A percentile compares a stretch with the other conserved stretches of the same genome.
Conservation (phyloP, 2,329 filamentous ascomycete species). For the Mariannaea elegans region DNA sequence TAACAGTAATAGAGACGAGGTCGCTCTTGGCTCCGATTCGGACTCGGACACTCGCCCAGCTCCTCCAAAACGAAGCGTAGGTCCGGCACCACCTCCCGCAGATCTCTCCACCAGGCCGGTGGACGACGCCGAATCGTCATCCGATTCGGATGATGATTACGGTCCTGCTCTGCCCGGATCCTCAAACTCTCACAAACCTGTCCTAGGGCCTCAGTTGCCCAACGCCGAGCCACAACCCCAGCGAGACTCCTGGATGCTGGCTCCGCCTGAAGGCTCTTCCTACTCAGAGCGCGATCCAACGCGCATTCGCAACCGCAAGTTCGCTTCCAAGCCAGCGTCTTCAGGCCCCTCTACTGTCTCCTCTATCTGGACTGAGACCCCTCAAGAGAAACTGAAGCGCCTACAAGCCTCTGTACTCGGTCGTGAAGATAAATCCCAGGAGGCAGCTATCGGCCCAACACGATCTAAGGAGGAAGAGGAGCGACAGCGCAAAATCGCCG, state of each 20-base stretch:
- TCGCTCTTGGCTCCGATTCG: slow-evolving; percentile 50
- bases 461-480: slow-evolving; percentile 65
- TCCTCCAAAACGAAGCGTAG: slow-evolving; percentile 43
- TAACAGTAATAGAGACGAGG: slow-evolving; percentile 54
- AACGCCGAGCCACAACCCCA: slow-evolving; percentile 58
- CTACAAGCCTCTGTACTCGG: slow-evolving; percentile 86
- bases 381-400: slow-evolving; percentile 83
- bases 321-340: slow-evolving; percentile 69
- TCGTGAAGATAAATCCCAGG: slow-evolving; percentile 57
- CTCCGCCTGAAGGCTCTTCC: slow-evolving; percentile 67
- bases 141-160: slow-evolving; percentile 62
- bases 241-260: slow-evolving; percentile 88
- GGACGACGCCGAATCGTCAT: slow-evolving; percentile 50
- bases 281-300: slow-evolving; percentile 79
- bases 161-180: slow-evolving; percentile 66
- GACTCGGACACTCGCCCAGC: slow-evolving; percentile 49
- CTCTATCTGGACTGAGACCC: slow-evolving; percentile 90
- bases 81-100: slow-evolving; percentile 49
- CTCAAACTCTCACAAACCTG: slow-evolving; percentile 56
- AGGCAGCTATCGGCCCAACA: slow-evolving; percentile 51
- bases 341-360: slow-evolving; percentile 55
- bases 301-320: slow-evolving; percentile 82
- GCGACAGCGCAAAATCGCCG: slow-evolving; percentile 56
- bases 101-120: slow-evolving; percentile 28
- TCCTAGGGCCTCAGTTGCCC: slow-evolving; percentile 47